Base-by-base conservation (phyloP, 176 grass and related monocot genomes). In the Oryza longistaminata region DNA sequence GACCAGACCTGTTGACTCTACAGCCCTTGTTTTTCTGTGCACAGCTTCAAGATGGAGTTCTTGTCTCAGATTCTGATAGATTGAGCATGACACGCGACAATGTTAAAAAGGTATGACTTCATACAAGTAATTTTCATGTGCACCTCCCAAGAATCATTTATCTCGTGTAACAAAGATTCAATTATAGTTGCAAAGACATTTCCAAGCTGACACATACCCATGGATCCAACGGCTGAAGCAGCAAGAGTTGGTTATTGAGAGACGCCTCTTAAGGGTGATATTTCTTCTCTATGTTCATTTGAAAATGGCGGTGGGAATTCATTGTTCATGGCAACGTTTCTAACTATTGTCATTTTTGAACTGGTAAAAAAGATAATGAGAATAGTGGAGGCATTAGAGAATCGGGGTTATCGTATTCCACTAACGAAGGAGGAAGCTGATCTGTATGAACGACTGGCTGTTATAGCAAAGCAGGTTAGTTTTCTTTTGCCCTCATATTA, bases 21-120 rank as follows among this genome's bases (percentile, higher is more conserved):
- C 22, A 33, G 9, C 61, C 68, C 13, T 48, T 70, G 25, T 71
- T 34, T 45, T 77, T 82, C 48, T 74, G 11, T 39, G 39, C 87
- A 35, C 89, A 97, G 96, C 91, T 99, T 73, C 96, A 99, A 90
- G 93, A 96, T 88, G 96, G 96, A 94, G 96, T 99, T 74, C 84
- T 99, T 88, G 81, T 76, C 84, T 99, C 93, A 58, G 96, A 99
- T 80, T 75, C 96, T 45, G 90, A 94, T 29, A 94, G 96, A 78
- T 78, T 99, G 83, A 91, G 75, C 52, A 96, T 94, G 91, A 94
- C 91, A 11, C 93, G 94, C 45, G 75, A 90, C 64, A 96, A 99
- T 89, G 96, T 94, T 55, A 96, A 94, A 81, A 93, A 92, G 89
- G 93, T 98, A 79, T 67, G 33, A 62, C 16, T 70, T 75, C 67